These are phyloP conservation scores for Chalara sp. DNA, from an alignment of 2,329 filamentous ascomycete genomes.

Conservation along the genomic window DNA sequence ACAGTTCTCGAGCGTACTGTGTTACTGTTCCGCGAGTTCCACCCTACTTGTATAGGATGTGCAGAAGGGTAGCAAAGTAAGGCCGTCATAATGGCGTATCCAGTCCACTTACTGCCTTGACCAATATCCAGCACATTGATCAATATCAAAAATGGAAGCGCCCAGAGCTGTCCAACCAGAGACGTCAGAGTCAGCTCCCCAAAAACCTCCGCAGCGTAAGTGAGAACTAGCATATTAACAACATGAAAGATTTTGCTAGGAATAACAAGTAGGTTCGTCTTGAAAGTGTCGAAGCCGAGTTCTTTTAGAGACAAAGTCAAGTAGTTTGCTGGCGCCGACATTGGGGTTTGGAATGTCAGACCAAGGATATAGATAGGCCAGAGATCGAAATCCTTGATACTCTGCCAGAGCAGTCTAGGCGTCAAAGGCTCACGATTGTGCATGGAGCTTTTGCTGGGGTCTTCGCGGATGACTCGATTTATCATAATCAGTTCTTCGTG, in stretches of 20 bases:
- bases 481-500: slow-evolving; percentile 56
- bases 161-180: slow-evolving; percentile 49
- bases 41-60: slow-evolving; percentile 40
- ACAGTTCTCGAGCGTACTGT: slow-evolving; percentile 55
- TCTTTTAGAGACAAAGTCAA: slow-evolving; percentile 51
- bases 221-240: slow-evolving; percentile 28
- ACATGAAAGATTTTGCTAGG: slow-evolving; percentile 44
- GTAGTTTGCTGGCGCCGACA: slow-evolving; percentile 41
- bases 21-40: slow-evolving; percentile 49
- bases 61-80: slow-evolving; percentile 35
- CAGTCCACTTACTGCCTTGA: slow-evolving; percentile 33
- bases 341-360: slow-evolving; percentile 44
- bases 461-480: slow-evolving; percentile 46
- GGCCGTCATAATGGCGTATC: slow-evolving; percentile 35
- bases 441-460: slow-evolving; percentile 42
- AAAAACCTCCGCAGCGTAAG: slow-evolving; percentile 37
- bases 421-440: slow-evolving; percentile 44
- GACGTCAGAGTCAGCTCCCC: slow-evolving; percentile 43
- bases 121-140: slow-evolving; percentile 32
- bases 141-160: slow-evolving; percentile 47
- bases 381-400: slow-evolving; percentile 44
- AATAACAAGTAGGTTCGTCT: slow-evolving; percentile 58
- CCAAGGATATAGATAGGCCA: slow-evolving; percentile 42
- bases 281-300: slow-evolving; percentile 53
- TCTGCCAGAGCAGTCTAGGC: slow-evolving; percentile 36